phyloP scores from a whole-genome alignment of 2,329 filamentous ascomycete genomes.

The Aspergillus sp. region DNA sequence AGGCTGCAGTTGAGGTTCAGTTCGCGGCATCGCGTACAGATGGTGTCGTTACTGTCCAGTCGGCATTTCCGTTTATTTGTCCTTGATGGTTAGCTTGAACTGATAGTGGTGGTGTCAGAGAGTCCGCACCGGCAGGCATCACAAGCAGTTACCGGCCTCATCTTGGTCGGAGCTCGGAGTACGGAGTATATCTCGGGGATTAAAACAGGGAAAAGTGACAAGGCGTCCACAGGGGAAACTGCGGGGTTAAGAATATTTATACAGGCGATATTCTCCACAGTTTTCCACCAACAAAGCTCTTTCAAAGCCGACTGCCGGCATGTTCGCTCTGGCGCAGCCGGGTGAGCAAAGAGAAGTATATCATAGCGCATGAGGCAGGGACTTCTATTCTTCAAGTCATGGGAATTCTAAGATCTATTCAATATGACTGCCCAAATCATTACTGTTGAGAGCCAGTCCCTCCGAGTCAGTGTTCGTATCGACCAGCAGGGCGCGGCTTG shows the following conservation, averaged over 20 bases:
- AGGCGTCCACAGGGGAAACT: too few relatives aligned
- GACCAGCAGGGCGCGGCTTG: constrained; percentile 7
- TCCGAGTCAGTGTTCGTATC: constrained; percentile 4
- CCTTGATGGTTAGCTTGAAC: neutral
- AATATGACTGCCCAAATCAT: constrained; percentile 1
- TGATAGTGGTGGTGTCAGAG: too few relatives aligned
- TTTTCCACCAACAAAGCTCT: neutral
- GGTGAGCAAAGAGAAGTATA: too few relatives aligned
- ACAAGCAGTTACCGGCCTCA: neutral
- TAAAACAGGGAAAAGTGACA: too few relatives aligned
- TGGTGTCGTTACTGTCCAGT: neutral
- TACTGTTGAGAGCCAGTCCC: neutral
- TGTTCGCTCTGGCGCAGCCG: too few relatives aligned
- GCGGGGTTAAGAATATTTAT: too few relatives aligned
- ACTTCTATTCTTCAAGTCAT: too few relatives aligned
- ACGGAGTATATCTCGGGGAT: too few relatives aligned
- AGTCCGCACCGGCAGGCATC: neutral
- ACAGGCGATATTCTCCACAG: too few relatives aligned
- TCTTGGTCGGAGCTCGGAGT: neutral
- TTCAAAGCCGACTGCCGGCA: neutral
- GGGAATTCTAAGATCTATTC: neutral
- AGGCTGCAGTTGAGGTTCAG: neutral
- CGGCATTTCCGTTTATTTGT: neutral
- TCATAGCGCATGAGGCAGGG: too few relatives aligned
- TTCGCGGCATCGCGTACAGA: neutral